Conservation (phyloP, 2,329 filamentous ascomycete genomes). For the Aspergillus tubingensis region DNA sequence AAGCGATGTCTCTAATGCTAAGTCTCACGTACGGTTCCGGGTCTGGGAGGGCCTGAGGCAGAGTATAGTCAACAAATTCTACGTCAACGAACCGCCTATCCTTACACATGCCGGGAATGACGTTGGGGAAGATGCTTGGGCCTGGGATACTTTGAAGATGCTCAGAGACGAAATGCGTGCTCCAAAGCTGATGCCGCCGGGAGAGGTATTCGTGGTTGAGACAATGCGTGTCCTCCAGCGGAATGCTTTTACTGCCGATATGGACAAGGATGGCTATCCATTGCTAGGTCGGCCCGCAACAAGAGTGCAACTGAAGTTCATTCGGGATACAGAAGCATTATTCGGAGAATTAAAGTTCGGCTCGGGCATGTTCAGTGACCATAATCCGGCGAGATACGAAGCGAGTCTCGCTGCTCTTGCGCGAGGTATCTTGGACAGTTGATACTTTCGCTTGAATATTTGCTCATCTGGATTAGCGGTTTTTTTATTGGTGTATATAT, state of each 20-base stretch:
- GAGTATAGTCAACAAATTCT: slow-evolving; percentile 65
- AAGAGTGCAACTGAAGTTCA: slow-evolving; percentile 68
- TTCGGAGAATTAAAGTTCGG: slow-evolving; percentile 73
- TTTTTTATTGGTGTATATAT: not conserved
- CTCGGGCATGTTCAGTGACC: slow-evolving; percentile 72
- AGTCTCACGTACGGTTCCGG: slow-evolving; percentile 65
- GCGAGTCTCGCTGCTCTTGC: slow-evolving; percentile 64
- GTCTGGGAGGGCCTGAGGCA: slow-evolving; percentile 67
- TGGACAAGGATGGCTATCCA: slow-evolving; percentile 45
- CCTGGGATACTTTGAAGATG: slow-evolving; percentile 65
- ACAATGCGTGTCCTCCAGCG: slow-evolving; percentile 67
- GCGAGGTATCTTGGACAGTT: slow-evolving; percentile 47
- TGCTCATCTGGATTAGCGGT: not conserved
- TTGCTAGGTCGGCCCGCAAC: slow-evolving; percentile 65
- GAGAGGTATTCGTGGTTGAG: slow-evolving; percentile 74
- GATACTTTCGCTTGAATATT: slow-evolving; percentile 2
- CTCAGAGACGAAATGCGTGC: slow-evolving; percentile 69
- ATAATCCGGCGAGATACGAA: slow-evolving; percentile 74
- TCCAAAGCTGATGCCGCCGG: slow-evolving; percentile 71
- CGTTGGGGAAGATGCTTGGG: slow-evolving; percentile 68
- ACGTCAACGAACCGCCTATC: slow-evolving; percentile 51
- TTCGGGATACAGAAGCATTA: slow-evolving; percentile 68
- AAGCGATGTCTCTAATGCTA: slow-evolving; percentile 67
- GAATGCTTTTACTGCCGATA: slow-evolving; percentile 59
- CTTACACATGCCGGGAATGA: slow-evolving; percentile 50